Base-by-base conservation (phyloP, 176 grass and related monocot genomes). In the Raddia guianensis region DNA sequence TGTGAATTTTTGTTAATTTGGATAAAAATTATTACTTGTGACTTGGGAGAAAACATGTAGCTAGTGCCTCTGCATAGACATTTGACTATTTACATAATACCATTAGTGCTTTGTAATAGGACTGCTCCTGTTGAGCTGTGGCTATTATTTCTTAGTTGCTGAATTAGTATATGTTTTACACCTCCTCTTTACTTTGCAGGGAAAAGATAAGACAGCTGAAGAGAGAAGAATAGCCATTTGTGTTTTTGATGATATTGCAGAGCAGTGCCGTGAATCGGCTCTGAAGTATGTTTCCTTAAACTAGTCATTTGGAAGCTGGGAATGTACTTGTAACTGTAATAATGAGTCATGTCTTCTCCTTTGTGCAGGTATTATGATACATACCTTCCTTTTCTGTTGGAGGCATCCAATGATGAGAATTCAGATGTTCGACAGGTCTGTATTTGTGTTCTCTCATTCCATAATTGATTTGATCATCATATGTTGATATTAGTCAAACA, bases 221-320 rank as follows among this genome's bases (percentile, higher is more conserved):
- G 97, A 99, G 77, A 99, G 97, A 81, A 95, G 97, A 82, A 99
- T 96, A 70, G 97, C 97, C 64, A 99, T 99, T 63, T 99, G 97
- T 81, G 90, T 99, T 21, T 99, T 99, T 93, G 97, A 99, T 63
- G 97, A 99, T 80, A 77, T 96, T 79, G 93, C 89, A 74, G 97
- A 99, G 87, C 97, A 99, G 82, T 99, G 97, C 66, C 89, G 76
- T 61, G 93, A 93, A 80, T 84, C 87, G 43, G 89, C 97, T 90
- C 77, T 93, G 12, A 99, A 90, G 87, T 99, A 91, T 60, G 79
- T 82, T 50, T 50, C 12, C 49, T 47, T 19, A 78, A 50, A 62
- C 37, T 27, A 63, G 49, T 52, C 63, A 21, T 66, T 27, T 32
- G 8, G 64, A 67, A 58, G 32, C 49, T 56, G 2, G 3, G 10